Evolutionary conservation across 768 basidiomycete genomes (phyloP).

Genomic region (Megacollybia marginata): DNA sequence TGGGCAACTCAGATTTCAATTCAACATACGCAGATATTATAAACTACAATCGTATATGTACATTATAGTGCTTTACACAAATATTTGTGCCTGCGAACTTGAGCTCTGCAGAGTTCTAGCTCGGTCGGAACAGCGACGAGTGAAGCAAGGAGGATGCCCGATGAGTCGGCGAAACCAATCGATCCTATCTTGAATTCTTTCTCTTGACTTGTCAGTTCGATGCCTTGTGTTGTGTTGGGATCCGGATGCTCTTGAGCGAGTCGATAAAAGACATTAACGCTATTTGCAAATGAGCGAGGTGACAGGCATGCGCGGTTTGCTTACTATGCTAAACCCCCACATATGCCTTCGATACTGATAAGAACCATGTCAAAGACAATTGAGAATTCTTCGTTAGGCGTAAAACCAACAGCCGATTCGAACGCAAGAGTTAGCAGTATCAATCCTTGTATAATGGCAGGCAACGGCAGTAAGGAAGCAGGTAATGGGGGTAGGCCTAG

Average conservation of each 20-base stretch:
- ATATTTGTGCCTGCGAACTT: slow-evolving; percentile 61
- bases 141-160: slow-evolving; percentile 56
- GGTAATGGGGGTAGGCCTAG: slow-evolving; percentile 80
- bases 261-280: slow-evolving; percentile 82
- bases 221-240: slow-evolving; percentile 34
- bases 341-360: slow-evolving; percentile 84
- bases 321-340: slow-evolving; percentile 89
- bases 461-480: slow-evolving; percentile 55
- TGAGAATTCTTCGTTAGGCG: slow-evolving; percentile 40
- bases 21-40: no score
- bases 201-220: slow-evolving; percentile 63
- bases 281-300: slow-evolving; percentile 18
- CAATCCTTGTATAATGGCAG: slow-evolving; percentile 63
- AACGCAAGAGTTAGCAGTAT: slow-evolving; percentile 57
- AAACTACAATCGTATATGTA: not conserved
- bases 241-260: slow-evolving; percentile 68
- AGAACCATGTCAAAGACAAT: slow-evolving; percentile 54
- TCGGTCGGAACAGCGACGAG: slow-evolving; percentile 70
- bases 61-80: slow-evolving; percentile 58
- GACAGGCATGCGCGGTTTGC: slow-evolving; percentile 15
- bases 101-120: slow-evolving; percentile 65
- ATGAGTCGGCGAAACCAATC: slow-evolving; percentile 79
- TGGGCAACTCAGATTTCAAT: no score
- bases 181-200: slow-evolving; percentile 88
- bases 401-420: slow-evolving; percentile 63